phyloP scores from a whole-genome alignment of 805 yeast genomes.

The Saturnispora bothae region DNA sequence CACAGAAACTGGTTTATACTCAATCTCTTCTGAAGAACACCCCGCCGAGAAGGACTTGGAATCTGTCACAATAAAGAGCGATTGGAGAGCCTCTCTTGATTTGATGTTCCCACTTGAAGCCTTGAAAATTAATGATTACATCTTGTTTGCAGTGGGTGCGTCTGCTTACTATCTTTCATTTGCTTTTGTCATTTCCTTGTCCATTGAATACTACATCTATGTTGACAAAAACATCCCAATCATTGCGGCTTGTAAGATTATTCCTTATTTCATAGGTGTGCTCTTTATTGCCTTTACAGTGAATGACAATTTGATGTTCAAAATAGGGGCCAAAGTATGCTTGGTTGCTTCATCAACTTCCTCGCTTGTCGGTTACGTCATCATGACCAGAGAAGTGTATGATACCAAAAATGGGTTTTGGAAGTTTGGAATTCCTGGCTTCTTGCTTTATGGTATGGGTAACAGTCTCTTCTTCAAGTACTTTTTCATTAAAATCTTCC shows the following conservation, averaged over 20 bases:
- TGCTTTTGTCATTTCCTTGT: slow-evolving; percentile 5
- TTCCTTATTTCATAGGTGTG: slow-evolving; percentile 28
- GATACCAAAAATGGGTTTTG: slow-evolving; percentile 14
- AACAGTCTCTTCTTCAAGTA: slow-evolving; percentile 27
- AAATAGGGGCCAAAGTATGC: slow-evolving; percentile 17
- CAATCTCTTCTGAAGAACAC: slow-evolving; percentile 4
- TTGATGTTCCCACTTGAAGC: slow-evolving; percentile 18
- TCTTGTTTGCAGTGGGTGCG: slow-evolving; percentile 11
- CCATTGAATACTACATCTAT: slow-evolving; percentile 20
- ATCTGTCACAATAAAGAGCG: not conserved
- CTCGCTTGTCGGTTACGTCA: slow-evolving; percentile 12
- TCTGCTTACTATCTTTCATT: slow-evolving; percentile 9
- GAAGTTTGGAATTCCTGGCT: slow-evolving; percentile 20
- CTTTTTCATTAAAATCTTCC: slow-evolving; percentile 24
- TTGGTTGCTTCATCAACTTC: slow-evolving; percentile 11
- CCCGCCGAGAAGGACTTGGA: too few species aligned
- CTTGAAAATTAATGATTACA: slow-evolving; percentile 15
- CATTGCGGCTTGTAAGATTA: slow-evolving; percentile 27
- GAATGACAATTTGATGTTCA: slow-evolving; percentile 8
- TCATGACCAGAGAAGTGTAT: slow-evolving; percentile 16
- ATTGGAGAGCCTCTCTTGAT: slow-evolving; percentile 15
- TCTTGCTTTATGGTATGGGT: slow-evolving; percentile 15
- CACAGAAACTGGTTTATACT: not conserved
- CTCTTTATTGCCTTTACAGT: slow-evolving; percentile 20
- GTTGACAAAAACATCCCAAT: slow-evolving; percentile 24